Conservation (phyloP, 805 yeast species). For the Metschnikowia hibisci region DNA sequence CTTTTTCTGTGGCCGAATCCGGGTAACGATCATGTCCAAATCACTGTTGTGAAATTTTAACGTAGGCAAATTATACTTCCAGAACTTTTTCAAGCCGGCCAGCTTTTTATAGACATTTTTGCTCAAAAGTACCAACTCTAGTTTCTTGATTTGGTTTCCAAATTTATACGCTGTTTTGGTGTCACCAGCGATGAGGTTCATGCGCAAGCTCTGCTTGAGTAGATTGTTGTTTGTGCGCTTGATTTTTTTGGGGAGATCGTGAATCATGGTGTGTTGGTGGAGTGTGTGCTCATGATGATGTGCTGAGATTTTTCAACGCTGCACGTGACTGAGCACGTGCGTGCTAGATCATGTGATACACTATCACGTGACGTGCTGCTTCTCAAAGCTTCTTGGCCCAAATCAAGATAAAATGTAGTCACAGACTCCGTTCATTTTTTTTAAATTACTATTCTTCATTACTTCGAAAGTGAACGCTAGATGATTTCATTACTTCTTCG, state of each 20-base stretch:
- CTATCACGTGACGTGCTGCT: too few species aligned
- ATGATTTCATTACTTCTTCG: too few species aligned
- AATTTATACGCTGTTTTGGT: conserved; percentile 34
- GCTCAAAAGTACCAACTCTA: conserved; percentile 49
- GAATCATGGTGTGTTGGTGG: conserved; percentile 1
- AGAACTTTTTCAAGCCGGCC: conserved; percentile 68
- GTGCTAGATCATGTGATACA: background rate
- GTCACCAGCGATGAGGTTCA: conserved; percentile 51
- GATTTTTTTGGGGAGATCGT: conserved; percentile 11
- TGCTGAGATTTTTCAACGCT: background rate
- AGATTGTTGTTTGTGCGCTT: conserved; percentile 18
- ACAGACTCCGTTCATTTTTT: too few species aligned
- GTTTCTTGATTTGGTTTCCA: conserved; percentile 24
- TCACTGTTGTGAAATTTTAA: conserved; percentile 80
- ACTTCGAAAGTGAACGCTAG: too few species aligned
- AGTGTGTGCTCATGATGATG: background rate
- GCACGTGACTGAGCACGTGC: too few species aligned
- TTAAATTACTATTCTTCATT: too few species aligned
- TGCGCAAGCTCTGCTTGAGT: conserved; percentile 46
- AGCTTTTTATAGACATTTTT: conserved; percentile 48
- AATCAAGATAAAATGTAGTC: too few species aligned
- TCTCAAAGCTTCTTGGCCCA: too few species aligned
- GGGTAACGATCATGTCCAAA: conserved; percentile 54
- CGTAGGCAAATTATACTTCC: conserved; percentile 72
- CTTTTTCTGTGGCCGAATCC: conserved; percentile 32